A percentile compares a stretch with the other conserved stretches of the same genome.
These are phyloP conservation scores for Vigna unguiculata DNA, from an alignment of 306 rosid species.

Conservation along the genomic window DNA sequence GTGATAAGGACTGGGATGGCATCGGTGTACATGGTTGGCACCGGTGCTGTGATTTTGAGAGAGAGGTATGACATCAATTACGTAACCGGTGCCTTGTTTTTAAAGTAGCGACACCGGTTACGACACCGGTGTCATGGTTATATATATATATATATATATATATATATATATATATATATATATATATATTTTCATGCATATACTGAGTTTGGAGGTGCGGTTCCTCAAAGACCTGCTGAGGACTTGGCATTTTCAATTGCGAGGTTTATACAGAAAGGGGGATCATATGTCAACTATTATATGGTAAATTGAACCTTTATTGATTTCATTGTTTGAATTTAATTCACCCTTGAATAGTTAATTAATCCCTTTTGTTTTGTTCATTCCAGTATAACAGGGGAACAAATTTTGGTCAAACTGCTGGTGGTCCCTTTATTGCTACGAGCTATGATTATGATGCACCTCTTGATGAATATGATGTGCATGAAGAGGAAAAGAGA, in stretches of 20 bases:
- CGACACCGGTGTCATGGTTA: no score
- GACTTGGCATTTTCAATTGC: constrained; percentile 97
- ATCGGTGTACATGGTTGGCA: no score
- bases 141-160: no score
- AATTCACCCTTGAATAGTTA: constrained; percentile 22
- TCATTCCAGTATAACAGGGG: constrained; percentile 90
- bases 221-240: constrained; percentile 92
- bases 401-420: constrained; percentile 97
- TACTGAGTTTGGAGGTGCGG: constrained; percentile 94
- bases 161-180: no score
- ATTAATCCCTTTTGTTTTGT: constrained; percentile 37
- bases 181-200: no score
- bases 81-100: no score
- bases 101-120: no score
- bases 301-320: constrained; percentile 67
- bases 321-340: constrained; percentile 18
- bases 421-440: constrained; percentile 98
- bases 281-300: constrained; percentile 87
- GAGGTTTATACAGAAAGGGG: constrained; percentile 95
- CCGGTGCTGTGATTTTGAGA: no score
- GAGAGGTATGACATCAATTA: no score
- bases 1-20: no score
- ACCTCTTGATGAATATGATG: constrained; percentile 97
- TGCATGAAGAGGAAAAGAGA: constrained; percentile 13
- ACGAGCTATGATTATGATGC: constrained; percentile 99